Evolutionary conservation across 192 early-diverging fungal species (phyloP).

Genomic region (Linnemannia elongata): DNA sequence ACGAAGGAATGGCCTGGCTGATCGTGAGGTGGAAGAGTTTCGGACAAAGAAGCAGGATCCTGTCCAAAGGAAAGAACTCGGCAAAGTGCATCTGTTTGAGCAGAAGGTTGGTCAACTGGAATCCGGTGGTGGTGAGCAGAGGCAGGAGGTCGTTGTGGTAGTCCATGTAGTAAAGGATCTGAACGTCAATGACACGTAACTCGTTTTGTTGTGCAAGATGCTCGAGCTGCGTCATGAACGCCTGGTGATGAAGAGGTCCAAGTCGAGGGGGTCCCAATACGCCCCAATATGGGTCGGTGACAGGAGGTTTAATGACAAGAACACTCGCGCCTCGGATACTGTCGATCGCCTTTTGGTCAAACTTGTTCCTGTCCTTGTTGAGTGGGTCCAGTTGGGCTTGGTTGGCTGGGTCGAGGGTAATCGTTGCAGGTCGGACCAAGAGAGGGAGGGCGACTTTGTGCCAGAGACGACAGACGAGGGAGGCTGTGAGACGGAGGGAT

Average conservation of each 20-base stretch:
- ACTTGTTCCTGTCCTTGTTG: neutral
- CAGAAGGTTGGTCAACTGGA: neutral
- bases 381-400: neutral
- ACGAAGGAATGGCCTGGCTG: neutral
- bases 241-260: neutral
- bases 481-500: neutral
- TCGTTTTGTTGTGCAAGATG: neutral
- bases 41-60: neutral
- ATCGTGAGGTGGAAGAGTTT: neutral
- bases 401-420: neutral
- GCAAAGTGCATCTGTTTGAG: neutral
- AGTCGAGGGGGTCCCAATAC: neutral
- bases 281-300: neutral
- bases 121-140: neutral
- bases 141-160: neutral
- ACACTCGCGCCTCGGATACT: neutral
- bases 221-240: neutral
- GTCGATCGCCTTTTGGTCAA: neutral
- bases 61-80: neutral
- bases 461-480: constrained; percentile 8
- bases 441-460: neutral
- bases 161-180: neutral
- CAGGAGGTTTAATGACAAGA: neutral
- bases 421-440: neutral
- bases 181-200: neutral